Conservation (phyloP, 148 eudicot species). For the Chenopodium suecicum region DNA sequence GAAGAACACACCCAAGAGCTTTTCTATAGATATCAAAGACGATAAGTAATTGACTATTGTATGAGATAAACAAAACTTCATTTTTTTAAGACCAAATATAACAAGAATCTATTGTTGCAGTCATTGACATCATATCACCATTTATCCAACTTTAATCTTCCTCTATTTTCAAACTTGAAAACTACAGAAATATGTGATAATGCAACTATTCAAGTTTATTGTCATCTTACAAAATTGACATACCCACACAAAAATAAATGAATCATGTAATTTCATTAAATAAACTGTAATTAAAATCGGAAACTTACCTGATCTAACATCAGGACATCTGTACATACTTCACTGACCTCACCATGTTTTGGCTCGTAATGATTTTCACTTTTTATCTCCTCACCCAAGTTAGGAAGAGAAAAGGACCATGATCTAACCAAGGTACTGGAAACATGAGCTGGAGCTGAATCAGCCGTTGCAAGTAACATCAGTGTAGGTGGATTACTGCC, state of each 20-base stretch:
- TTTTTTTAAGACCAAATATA: background rate
- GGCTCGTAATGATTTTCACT: conserved; percentile 27
- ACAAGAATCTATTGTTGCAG: background rate
- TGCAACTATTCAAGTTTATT: background rate
- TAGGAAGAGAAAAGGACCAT: conserved; percentile 63
- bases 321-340: conserved; percentile 31
- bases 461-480: conserved; percentile 44
- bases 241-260: background rate
- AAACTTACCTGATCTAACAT: conserved; percentile 41
- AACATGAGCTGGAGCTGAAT: conserved; percentile 33
- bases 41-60: no score
- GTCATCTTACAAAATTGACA: background rate
- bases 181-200: background rate
- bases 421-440: conserved; percentile 48
- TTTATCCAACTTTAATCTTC: background rate
- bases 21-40: background rate
- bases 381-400: conserved; percentile 35
- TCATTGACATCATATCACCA: background rate
- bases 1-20: background rate
- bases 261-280: background rate
- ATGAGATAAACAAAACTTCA: background rate
- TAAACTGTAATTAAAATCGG: background rate
- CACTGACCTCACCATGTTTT: conserved; percentile 20
- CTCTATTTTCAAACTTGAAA: background rate
- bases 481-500: conserved; percentile 54